A percentile compares a stretch with the other conserved stretches of the same genome.
These are phyloP conservation scores for Gastroboletus turbinatus DNA, from an alignment of 1,284 basidiomycete genomes.

Conservation along the genomic window DNA sequence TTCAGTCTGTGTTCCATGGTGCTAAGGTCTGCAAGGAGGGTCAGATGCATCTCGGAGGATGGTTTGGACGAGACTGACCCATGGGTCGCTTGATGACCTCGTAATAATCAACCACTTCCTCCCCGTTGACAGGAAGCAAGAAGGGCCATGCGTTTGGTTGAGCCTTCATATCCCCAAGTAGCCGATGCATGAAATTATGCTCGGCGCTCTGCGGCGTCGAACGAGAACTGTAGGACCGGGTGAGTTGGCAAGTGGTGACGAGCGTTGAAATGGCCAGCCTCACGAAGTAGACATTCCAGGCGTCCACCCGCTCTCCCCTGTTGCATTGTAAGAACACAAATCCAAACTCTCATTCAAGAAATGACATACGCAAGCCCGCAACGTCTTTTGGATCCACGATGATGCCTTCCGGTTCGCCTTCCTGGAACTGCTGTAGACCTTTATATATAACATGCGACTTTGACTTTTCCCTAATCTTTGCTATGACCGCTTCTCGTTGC, in stretches of 20 bases:
- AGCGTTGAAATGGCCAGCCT: conserved; percentile 28
- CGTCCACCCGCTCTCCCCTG: conserved; percentile 93
- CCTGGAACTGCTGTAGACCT: conserved; percentile 80
- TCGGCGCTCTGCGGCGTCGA: conserved; percentile 55
- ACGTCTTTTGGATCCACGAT: conserved; percentile 72
- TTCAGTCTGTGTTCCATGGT: conserved; percentile 95
- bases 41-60: background rate
- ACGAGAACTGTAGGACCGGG: conserved; percentile 33
- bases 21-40: conserved; percentile 59
- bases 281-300: conserved; percentile 81
- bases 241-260: background rate
- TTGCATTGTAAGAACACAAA: conserved; percentile 7
- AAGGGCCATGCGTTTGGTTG: conserved; percentile 92
- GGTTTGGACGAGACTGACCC: conserved; percentile 56
- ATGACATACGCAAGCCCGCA: conserved; percentile 75
- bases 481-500: conserved; percentile 88
- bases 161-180: conserved; percentile 80
- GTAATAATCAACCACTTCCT: conserved; percentile 91
- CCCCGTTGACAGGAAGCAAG: conserved; percentile 74
- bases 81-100: conserved; percentile 90
- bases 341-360: conserved; percentile 1
- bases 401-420: conserved; percentile 46
- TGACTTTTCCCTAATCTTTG: conserved; percentile 88
- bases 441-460: conserved; percentile 85
- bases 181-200: conserved; percentile 74